Conservation (phyloP, 1,284 basidiomycete species). For the Cutaneotrichosporon dermatis region DNA sequence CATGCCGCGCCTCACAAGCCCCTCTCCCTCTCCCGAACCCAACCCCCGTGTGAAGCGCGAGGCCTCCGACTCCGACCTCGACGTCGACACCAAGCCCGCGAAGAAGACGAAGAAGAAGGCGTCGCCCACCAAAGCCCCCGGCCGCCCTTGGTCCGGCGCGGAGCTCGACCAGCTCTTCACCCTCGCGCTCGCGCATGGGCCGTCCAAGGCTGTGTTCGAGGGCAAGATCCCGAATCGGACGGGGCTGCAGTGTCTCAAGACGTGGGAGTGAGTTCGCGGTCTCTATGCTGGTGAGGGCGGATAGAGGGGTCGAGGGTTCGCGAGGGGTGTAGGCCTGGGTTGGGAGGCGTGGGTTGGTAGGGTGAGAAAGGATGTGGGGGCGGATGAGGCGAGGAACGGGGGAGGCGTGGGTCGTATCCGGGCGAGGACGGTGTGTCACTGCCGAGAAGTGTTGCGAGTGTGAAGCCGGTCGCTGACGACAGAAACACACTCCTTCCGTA, state of each 20-base stretch:
- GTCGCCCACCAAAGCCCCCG: neutral
- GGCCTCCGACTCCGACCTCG: neutral
- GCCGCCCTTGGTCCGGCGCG: slow-evolving; percentile 4
- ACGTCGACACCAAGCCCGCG: neutral
- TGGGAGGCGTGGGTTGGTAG: too few relatives aligned
- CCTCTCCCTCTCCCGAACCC: neutral
- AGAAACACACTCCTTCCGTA: slow-evolving; percentile 10
- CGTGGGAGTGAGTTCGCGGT: slow-evolving; percentile 14
- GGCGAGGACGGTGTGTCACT: too few relatives aligned
- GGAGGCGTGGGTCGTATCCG: too few relatives aligned
- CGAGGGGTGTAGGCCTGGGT: too few relatives aligned
- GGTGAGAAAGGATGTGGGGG: too few relatives aligned
- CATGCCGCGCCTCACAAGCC: neutral
- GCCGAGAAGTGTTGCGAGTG: too few relatives aligned
- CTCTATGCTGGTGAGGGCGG: too few relatives aligned
- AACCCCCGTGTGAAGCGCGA: neutral
- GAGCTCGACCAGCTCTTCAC: slow-evolving; percentile 10
- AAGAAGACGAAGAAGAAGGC: neutral
- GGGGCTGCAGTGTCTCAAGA: slow-evolving; percentile 8
- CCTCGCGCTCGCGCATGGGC: neutral
- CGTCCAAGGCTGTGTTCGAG: slow-evolving; percentile 7
- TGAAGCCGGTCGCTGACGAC: neutral
- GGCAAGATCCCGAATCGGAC: slow-evolving; percentile 10
- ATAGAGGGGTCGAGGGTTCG: too few relatives aligned
- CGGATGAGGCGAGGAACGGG: too few relatives aligned